A percentile compares a stretch with the other conserved stretches of the same genome.
These are phyloP conservation scores for Talaromyces ruber DNA, from an alignment of 495 filamentous ascomycete genomes.

Conservation along the genomic window DNA sequence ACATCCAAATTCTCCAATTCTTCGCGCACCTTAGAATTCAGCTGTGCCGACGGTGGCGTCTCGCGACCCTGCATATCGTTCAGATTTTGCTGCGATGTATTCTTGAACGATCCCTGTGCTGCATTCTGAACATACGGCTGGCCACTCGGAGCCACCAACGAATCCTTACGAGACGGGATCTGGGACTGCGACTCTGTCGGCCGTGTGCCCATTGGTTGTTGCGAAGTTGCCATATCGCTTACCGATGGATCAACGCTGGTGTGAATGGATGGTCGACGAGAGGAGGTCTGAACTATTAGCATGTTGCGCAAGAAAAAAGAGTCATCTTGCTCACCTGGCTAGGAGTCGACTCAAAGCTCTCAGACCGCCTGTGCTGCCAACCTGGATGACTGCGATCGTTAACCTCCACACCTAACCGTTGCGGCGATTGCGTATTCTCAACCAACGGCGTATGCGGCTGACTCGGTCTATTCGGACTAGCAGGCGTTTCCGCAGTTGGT, in stretches of 20 bases:
- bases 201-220: constrained; percentile 25
- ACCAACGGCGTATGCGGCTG: not conserved
- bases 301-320: not conserved
- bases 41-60: constrained; percentile 41
- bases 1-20: constrained; percentile 44
- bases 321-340: constrained; percentile 1
- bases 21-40: constrained; percentile 36
- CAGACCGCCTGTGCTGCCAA: not conserved
- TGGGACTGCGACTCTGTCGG: constrained; percentile 21
- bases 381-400: constrained; percentile 11
- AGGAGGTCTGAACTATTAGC: not conserved
- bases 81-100: constrained; percentile 18
- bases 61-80: constrained; percentile 43
- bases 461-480: not conserved
- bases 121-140: not conserved
- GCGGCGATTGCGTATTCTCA: not conserved
- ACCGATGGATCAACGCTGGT: not conserved
- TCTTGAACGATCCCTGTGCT: constrained; percentile 14
- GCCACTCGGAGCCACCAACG: constrained; percentile 7
- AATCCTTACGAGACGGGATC: constrained; percentile 2
- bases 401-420: not conserved
- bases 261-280: not conserved
- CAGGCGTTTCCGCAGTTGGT: constrained; percentile 23
- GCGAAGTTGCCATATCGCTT: constrained; percentile 22
- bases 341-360: constrained; percentile 1